phyloP scores from a whole-genome alignment of 1,139 yeast genomes.

The Blastobotrys illinoisensis region DNA sequence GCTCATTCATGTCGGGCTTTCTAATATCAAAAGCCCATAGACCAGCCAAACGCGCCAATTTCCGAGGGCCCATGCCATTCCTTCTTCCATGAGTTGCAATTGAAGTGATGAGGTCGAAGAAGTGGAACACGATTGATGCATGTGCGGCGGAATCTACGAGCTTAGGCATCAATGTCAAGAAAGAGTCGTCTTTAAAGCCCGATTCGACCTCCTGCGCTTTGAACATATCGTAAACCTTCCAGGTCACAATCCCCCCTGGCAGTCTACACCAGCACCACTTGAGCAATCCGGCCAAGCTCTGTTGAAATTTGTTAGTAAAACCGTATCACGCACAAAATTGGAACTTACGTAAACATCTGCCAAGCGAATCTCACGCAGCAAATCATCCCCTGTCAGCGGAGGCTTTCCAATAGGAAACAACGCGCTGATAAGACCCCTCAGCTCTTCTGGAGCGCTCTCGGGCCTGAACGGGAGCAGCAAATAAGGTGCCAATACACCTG shows the following conservation, averaged over 20 bases:
- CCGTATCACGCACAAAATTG: not conserved
- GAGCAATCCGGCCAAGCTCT: constrained; percentile 61
- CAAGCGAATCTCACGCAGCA: constrained; percentile 25
- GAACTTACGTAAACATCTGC: constrained; percentile 25
- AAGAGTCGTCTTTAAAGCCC: constrained; percentile 64
- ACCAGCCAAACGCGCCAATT: constrained; percentile 75
- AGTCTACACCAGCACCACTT: constrained; percentile 84
- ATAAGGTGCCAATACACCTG: constrained; percentile 30
- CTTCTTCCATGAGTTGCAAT: constrained; percentile 76
- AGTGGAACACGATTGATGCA: constrained; percentile 84
- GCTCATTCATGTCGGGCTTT: constrained; percentile 25
- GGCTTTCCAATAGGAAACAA: constrained; percentile 24
- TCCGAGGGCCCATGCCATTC: constrained; percentile 74
- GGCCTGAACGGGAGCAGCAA: constrained; percentile 30
- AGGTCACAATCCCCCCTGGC: constrained; percentile 73
- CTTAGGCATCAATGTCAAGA: constrained; percentile 74
- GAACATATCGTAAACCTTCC: constrained; percentile 76
- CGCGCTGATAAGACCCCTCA: constrained; percentile 22
- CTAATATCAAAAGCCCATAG: constrained; percentile 74
- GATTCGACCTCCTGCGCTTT: constrained; percentile 49
- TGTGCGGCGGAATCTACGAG: constrained; percentile 80
- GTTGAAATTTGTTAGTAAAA: not conserved
- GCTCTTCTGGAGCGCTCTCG: constrained; percentile 22
- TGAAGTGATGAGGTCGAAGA: constrained; percentile 74
- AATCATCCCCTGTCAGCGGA: constrained; percentile 27